A percentile compares a stretch with the other conserved stretches of the same genome.
Evolutionary conservation across 331 rosid genomes (phyloP).

Genomic region (Malus hybrid): DNA sequence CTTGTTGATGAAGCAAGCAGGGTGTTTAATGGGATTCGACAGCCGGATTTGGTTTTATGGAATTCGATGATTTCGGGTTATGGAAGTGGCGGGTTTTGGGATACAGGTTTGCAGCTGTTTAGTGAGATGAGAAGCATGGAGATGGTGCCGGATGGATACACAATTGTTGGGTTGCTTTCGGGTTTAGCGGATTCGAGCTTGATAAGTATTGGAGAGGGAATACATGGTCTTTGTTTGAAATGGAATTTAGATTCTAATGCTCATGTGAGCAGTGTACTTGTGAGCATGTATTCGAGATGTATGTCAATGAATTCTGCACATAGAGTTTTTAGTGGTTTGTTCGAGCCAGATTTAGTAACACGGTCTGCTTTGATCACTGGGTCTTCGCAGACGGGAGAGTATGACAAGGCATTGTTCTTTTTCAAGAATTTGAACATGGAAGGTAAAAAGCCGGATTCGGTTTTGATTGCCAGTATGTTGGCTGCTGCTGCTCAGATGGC

Average conservation of each 20-base stretch:
- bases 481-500: slow-evolving; percentile 61
- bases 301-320: slow-evolving; percentile 52
- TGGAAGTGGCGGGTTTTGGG: too few species aligned
- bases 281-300: slow-evolving; percentile 79
- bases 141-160: slow-evolving; percentile 57
- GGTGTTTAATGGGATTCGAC: too few species aligned
- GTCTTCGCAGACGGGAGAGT: slow-evolving; percentile 55
- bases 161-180: slow-evolving; percentile 62
- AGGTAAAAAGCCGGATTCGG: slow-evolving; percentile 49
- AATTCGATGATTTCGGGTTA: too few species aligned
- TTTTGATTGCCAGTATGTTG: slow-evolving; percentile 66
- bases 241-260: slow-evolving; percentile 45
- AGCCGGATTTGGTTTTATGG: too few species aligned
- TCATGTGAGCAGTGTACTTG: slow-evolving; percentile 63
- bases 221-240: slow-evolving; percentile 60
- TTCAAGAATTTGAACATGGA: slow-evolving; percentile 51
- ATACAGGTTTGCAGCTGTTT: too few species aligned
- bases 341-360: slow-evolving; percentile 69
- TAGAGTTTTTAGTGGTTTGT: slow-evolving; percentile 48
- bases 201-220: slow-evolving; percentile 46
- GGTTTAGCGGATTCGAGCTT: slow-evolving; percentile 44
- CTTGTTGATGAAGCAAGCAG: too few species aligned
- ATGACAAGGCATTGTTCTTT: slow-evolving; percentile 36
- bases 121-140: too few species aligned
- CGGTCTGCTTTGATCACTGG: slow-evolving; percentile 87